Percentiles rank a stretch among this genome's conserved stretches.
These are phyloP conservation scores for Lotmaria passim DNA, from an alignment of 208 protist species.

Conservation along the genomic window DNA sequence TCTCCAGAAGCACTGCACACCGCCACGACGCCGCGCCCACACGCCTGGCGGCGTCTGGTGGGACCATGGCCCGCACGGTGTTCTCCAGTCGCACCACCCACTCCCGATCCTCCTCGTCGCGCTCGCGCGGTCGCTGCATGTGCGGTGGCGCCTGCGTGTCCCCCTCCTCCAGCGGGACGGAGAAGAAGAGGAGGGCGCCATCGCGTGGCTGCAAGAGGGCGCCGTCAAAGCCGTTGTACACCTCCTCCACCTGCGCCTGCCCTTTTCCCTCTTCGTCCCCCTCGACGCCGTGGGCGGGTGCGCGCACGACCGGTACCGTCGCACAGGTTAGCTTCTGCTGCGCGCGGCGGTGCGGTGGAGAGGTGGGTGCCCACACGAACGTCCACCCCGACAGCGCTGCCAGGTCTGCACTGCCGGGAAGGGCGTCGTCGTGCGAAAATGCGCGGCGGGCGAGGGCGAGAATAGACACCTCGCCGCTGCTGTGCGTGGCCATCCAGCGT, in stretches of 20 bases:
- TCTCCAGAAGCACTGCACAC: conserved; percentile 26
- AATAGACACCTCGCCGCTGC: conserved; percentile 33
- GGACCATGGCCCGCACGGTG: conserved; percentile 29
- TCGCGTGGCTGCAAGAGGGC: conserved; percentile 31
- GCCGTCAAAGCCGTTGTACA: conserved; percentile 34
- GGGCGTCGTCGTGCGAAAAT: neutral
- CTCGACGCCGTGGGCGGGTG: neutral
- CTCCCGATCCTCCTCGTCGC: conserved; percentile 19
- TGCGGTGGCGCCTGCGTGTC: conserved; percentile 23
- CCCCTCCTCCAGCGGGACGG: conserved; percentile 17
- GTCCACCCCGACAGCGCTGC: neutral
- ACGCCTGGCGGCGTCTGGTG: conserved; percentile 7
- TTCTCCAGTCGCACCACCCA: conserved; percentile 30
- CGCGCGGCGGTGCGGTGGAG: conserved; percentile 5
- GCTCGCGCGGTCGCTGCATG: conserved; percentile 23
- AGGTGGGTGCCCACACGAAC: conserved; percentile 13
- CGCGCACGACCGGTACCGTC: neutral
- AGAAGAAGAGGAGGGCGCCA: conserved; percentile 28
- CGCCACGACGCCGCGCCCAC: conserved; percentile 15
- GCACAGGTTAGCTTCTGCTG: conserved; percentile 19
- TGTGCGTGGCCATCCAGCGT: conserved; percentile 36
- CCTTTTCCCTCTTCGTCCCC: neutral
- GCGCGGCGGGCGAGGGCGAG: conserved; percentile 6
- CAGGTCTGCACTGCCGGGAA: neutral
- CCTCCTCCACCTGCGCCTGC: too few relatives aligned